A percentile compares a stretch with the other conserved stretches of the same genome.
Evolutionary conservation across 495 filamentous ascomycete genomes (phyloP).

Genomic region (Cetradonia linearis): DNA sequence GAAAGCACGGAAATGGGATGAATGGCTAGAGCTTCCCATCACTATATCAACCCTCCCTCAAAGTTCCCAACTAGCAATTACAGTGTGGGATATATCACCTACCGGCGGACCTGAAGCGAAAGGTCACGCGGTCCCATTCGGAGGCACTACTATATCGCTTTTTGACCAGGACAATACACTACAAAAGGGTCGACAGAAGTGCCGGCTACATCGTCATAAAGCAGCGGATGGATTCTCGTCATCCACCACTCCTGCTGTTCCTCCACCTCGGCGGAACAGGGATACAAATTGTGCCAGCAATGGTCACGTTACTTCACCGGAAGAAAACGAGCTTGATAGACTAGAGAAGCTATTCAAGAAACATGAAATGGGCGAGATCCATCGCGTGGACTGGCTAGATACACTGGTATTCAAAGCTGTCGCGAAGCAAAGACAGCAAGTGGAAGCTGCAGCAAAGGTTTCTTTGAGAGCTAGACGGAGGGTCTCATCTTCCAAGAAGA

Average conservation of each 20-base stretch:
- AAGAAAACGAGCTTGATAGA: constrained; percentile 67
- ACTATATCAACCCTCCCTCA: constrained; percentile 68
- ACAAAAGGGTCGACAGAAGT: constrained; percentile 87
- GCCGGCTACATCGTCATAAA: constrained; percentile 68
- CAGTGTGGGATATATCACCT: constrained; percentile 88
- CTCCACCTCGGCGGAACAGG: constrained; percentile 37
- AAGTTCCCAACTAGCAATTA: constrained; percentile 79
- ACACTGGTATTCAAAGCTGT: constrained; percentile 80
- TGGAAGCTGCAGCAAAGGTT: constrained; percentile 35
- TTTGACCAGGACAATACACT: constrained; percentile 88
- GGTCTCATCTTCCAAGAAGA: constrained; percentile 19
- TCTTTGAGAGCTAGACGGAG: constrained; percentile 26
- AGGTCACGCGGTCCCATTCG: constrained; percentile 78
- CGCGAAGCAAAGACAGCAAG: constrained; percentile 60
- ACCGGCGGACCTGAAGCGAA: constrained; percentile 51
- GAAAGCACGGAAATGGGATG: constrained; percentile 73
- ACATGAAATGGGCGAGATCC: constrained; percentile 94
- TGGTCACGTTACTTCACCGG: constrained; percentile 40
- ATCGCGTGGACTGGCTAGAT: constrained; percentile 88
- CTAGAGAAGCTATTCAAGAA: constrained; percentile 88
- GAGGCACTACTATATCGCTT: constrained; percentile 79
- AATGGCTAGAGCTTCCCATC: constrained; percentile 87
- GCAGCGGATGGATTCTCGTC: constrained; percentile 78
- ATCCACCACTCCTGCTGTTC: constrained; percentile 64
- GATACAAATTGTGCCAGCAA: constrained; percentile 38